These are phyloP conservation scores for Trichoderma semiorbis DNA, from an alignment of 2,329 filamentous ascomycete species.

Conservation along the genomic window DNA sequence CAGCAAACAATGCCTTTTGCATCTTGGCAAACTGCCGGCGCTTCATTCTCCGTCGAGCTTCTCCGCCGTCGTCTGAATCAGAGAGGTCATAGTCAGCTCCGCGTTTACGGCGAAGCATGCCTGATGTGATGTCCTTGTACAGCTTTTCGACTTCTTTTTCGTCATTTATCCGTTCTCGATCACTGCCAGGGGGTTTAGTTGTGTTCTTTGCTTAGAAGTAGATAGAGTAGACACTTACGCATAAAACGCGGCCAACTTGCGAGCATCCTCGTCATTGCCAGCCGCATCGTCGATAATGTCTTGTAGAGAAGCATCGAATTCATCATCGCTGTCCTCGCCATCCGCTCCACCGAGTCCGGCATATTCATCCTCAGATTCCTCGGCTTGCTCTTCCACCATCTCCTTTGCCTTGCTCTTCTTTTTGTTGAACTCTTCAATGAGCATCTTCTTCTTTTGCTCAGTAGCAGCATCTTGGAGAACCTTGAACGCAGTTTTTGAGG, in stretches of 20 bases:
- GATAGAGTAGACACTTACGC: slow-evolving; percentile 62
- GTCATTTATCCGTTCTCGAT: slow-evolving; percentile 74
- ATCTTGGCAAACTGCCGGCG: slow-evolving; percentile 86
- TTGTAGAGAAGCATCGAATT: slow-evolving; percentile 65
- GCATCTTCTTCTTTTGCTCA: slow-evolving; percentile 51
- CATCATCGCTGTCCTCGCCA: slow-evolving; percentile 80
- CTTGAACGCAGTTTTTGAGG: slow-evolving; percentile 53
- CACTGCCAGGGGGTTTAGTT: slow-evolving; percentile 45
- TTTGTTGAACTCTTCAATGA: slow-evolving; percentile 65
- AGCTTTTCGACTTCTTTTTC: slow-evolving; percentile 88
- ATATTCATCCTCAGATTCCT: slow-evolving; percentile 98
- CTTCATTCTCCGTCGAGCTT: slow-evolving; percentile 74
- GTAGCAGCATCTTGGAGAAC: slow-evolving; percentile 65
- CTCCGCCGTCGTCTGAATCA: slow-evolving; percentile 85
- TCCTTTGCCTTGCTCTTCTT: slow-evolving; percentile 83
- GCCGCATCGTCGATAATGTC: slow-evolving; percentile 89
- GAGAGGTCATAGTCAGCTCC: slow-evolving; percentile 80
- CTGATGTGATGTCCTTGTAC: slow-evolving; percentile 88
- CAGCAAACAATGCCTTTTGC: slow-evolving; percentile 80
- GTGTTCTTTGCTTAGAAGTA: neutral
- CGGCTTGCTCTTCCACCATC: slow-evolving; percentile 88
- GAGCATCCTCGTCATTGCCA: slow-evolving; percentile 72
- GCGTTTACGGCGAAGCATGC: slow-evolving; percentile 78
- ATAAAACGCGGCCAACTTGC: slow-evolving; percentile 79
- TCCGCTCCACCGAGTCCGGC: slow-evolving; percentile 87